Percentiles rank a stretch among this genome's conserved stretches.
Conservation (phyloP, 1,284 basidiomycete species). For the Pascua sp. region DNA sequence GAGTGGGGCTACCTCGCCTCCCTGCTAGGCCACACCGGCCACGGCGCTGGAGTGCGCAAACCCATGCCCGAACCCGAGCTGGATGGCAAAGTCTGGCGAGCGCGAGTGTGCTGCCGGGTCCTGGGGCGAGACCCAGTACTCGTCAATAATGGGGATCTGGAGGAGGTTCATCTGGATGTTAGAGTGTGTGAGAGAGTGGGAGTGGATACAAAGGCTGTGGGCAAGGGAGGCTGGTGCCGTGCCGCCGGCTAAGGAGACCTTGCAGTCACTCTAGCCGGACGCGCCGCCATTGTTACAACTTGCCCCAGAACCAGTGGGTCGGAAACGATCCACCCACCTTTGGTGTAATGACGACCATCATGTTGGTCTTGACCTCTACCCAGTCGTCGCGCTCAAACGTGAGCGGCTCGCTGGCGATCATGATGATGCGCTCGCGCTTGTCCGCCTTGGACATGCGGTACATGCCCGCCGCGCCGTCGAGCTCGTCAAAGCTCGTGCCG, state of each 20-base stretch:
- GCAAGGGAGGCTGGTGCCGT: no score
- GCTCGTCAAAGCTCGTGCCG: slow-evolving; percentile 89
- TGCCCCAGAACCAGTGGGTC: no score
- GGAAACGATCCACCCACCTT: slow-evolving; percentile 59
- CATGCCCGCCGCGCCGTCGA: slow-evolving; percentile 68
- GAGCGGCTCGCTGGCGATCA: slow-evolving; percentile 87
- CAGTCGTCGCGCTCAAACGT: slow-evolving; percentile 70
- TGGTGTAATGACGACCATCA: slow-evolving; percentile 83
- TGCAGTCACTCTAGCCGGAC: no score
- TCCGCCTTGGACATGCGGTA: slow-evolving; percentile 95
- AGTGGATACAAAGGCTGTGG: no score
- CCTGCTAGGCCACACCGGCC: background rate
- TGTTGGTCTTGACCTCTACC: slow-evolving; percentile 94
- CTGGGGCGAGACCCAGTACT: slow-evolving; percentile 68
- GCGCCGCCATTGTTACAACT: no score
- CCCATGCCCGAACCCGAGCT: slow-evolving; percentile 41
- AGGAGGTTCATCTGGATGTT: slow-evolving; percentile 68
- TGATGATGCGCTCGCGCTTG: slow-evolving; percentile 80
- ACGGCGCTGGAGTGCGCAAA: slow-evolving; percentile 16
- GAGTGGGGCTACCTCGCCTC: no score
- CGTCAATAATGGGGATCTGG: slow-evolving; percentile 86
- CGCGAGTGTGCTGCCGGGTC: slow-evolving; percentile 40
- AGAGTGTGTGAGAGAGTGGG: no score
- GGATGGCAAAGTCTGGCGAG: slow-evolving; percentile 46
- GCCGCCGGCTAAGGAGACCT: no score